These are phyloP conservation scores for Aspergillus kassunensis DNA, from an alignment of 495 filamentous ascomycete genomes.

Conservation along the genomic window DNA sequence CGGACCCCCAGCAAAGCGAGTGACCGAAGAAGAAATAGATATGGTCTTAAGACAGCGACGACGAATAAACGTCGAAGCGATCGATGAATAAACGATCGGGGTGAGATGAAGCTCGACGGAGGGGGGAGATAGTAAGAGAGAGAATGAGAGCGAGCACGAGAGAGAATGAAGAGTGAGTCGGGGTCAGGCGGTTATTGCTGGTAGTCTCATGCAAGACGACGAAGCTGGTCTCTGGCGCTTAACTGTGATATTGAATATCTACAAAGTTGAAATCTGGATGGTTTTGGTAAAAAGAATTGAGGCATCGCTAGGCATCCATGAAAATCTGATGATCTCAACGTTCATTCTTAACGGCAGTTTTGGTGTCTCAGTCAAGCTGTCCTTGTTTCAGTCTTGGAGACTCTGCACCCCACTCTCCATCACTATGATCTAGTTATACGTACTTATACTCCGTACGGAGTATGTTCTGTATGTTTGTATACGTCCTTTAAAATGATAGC, in stretches of 20 bases:
- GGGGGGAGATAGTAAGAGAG: constrained; percentile 2
- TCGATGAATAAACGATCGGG: constrained; percentile 8
- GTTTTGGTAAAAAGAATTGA: too few relatives aligned
- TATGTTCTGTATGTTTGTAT: too few relatives aligned
- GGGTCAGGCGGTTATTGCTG: constrained; percentile 2
- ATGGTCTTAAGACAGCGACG: not conserved
- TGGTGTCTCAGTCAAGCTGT: not conserved
- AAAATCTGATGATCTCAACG: constrained; percentile 7
- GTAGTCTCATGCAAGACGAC: not conserved
- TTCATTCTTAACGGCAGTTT: not conserved
- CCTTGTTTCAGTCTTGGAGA: not conserved
- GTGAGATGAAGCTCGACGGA: not conserved
- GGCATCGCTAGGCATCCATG: constrained; percentile 12
- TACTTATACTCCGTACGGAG: too few relatives aligned
- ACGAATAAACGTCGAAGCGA: constrained; percentile 5
- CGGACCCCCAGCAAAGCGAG: constrained; percentile 7
- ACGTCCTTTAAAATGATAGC: too few relatives aligned
- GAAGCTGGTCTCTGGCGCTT: constrained; percentile 3
- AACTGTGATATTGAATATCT: too few relatives aligned
- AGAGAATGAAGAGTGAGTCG: not conserved
- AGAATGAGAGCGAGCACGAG: constrained; percentile 3
- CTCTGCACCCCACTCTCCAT: constrained; percentile 11
- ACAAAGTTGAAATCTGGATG: not conserved
- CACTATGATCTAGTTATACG: too few relatives aligned
- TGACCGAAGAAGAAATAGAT: constrained; percentile 6